A percentile compares a stretch with the other conserved stretches of the same genome.
Conservation (phyloP, 768 basidiomycete genomes). For the Paxillus rubicundulus region DNA sequence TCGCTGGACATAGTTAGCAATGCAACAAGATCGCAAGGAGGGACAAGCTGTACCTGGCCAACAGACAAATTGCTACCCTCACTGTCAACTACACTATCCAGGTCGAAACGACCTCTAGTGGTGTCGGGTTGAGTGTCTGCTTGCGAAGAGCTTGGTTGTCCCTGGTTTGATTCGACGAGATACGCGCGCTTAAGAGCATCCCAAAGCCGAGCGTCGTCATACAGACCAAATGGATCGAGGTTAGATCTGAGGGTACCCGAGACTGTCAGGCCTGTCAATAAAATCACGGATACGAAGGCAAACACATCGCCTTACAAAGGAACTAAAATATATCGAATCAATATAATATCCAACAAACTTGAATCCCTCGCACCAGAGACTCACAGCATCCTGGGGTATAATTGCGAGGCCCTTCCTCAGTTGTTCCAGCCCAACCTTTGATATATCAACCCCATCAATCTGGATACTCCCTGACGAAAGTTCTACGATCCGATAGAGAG, state of each 20-base stretch:
- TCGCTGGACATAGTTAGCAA: slow-evolving; percentile 49
- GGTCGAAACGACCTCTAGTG: slow-evolving; percentile 57
- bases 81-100: slow-evolving; percentile 83
- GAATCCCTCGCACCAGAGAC: neutral
- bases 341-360: neutral
- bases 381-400: slow-evolving; percentile 71
- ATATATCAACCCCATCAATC: slow-evolving; percentile 84
- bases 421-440: slow-evolving; percentile 73
- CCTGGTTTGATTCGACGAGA: slow-evolving; percentile 57
- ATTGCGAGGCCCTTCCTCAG: slow-evolving; percentile 68
- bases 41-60: slow-evolving; percentile 36
- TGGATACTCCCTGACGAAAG: slow-evolving; percentile 67
- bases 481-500: slow-evolving; percentile 84
- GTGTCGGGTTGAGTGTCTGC: slow-evolving; percentile 38
- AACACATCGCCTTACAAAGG: slow-evolving; percentile 29
- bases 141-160: slow-evolving; percentile 23
- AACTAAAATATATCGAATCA: slow-evolving; percentile 28
- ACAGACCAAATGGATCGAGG: slow-evolving; percentile 82
- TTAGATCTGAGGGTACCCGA: slow-evolving; percentile 83
- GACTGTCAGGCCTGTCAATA: slow-evolving; percentile 37
- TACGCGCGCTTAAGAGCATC: slow-evolving; percentile 85
- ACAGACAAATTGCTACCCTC: slow-evolving; percentile 85
- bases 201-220: slow-evolving; percentile 81
- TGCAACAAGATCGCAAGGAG: neutral
- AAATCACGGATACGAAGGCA: slow-evolving; percentile 3